Evolutionary conservation across 1,284 basidiomycete genomes (phyloP).

Genomic region (Grifola frondosa): DNA sequence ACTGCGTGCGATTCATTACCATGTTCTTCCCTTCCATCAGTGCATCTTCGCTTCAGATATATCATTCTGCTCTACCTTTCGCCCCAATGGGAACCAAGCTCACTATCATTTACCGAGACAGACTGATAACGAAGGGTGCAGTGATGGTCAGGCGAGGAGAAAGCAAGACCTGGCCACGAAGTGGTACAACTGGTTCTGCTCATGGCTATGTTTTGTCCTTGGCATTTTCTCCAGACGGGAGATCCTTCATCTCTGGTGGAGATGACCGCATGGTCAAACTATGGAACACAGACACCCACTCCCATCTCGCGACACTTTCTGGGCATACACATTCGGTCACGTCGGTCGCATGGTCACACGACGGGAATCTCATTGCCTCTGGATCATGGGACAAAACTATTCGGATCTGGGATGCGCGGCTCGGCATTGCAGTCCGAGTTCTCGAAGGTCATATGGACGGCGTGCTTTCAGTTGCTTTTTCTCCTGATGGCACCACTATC

Average conservation of each 20-base stretch:
- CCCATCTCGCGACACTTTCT: not conserved
- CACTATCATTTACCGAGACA: not conserved
- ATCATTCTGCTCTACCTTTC: conserved; percentile 1
- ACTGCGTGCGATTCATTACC: not conserved
- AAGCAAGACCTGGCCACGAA: too few relatives aligned
- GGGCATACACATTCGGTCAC: conserved; percentile 9
- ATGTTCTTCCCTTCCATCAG: conserved; percentile 2
- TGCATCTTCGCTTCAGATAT: not conserved
- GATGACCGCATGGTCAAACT: not conserved
- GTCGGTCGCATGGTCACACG: conserved; percentile 20
- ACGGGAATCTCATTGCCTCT: conserved; percentile 19
- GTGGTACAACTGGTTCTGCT: too few relatives aligned
- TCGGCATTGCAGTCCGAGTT: not conserved
- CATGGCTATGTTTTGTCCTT: too few relatives aligned
- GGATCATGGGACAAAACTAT: conserved; percentile 24
- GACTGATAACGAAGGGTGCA: too few relatives aligned
- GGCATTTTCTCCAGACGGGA: conserved; percentile 21
- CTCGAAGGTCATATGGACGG: conserved; percentile 8
- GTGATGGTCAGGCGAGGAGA: too few relatives aligned
- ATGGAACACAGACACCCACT: not conserved
- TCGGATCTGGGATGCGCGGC: conserved; percentile 23
- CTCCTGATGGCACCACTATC: conserved; percentile 8
- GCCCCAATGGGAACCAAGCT: not conserved
- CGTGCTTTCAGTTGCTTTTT: conserved; percentile 9
- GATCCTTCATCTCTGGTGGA: conserved; percentile 14